These are phyloP conservation scores for Fusarium marasasianum DNA, from an alignment of 2,329 filamentous ascomycete genomes.

Conservation along the genomic window DNA sequence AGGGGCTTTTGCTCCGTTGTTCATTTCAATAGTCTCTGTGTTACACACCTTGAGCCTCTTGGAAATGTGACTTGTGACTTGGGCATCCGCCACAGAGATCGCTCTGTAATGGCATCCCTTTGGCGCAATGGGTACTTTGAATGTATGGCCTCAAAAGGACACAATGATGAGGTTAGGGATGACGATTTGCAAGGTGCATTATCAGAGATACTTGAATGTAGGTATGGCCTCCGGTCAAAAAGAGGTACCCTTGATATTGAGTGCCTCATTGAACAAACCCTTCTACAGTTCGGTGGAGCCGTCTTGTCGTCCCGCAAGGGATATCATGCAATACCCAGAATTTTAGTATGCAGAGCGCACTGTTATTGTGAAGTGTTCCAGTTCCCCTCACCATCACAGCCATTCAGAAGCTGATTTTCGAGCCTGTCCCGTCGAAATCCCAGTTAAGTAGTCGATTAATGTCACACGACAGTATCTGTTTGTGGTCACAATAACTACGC, in stretches of 20 bases:
- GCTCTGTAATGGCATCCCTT: neutral
- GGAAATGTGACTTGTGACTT: neutral
- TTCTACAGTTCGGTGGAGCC: neutral
- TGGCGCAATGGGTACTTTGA: too few species aligned
- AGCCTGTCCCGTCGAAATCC: neutral
- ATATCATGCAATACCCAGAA: fast-evolving
- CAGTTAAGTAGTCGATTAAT: neutral
- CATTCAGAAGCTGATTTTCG: neutral
- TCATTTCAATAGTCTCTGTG: neutral
- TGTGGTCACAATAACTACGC: neutral
- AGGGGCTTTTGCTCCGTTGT: neutral
- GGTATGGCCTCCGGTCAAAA: neutral
- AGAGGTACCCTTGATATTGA: neutral
- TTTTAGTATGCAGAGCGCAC: neutral
- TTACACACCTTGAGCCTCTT: neutral
- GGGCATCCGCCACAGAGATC: neutral
- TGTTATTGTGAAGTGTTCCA: neutral
- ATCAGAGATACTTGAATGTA: too few species aligned
- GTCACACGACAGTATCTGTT: neutral
- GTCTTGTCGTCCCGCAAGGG: fast-evolving
- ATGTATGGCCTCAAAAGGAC: neutral
- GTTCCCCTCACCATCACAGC: neutral
- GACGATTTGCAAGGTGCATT: neutral
- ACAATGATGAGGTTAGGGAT: neutral
- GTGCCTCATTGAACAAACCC: neutral